Evolutionary conservation across 805 yeast genomes (phyloP).

Genomic region (Candida sithepensis): DNA sequence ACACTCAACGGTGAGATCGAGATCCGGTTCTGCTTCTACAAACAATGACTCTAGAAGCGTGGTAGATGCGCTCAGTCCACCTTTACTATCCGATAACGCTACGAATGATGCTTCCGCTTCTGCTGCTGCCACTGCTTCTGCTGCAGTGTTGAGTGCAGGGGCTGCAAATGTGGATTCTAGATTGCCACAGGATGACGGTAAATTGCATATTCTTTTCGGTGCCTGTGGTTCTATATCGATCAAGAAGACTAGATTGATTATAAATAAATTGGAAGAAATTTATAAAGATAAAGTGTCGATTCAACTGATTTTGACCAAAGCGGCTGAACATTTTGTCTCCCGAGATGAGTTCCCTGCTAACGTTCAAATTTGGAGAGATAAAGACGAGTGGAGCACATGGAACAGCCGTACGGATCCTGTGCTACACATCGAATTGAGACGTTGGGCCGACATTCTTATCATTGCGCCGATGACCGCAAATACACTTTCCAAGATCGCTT

Average conservation of each 20-base stretch:
- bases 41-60: slow-evolving; percentile 20
- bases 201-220: slow-evolving; percentile 51
- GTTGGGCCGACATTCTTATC: slow-evolving; percentile 58
- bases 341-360: slow-evolving; percentile 43
- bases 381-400: slow-evolving; percentile 58
- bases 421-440: slow-evolving; percentile 53
- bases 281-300: slow-evolving; percentile 49
- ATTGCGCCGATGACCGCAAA: slow-evolving; percentile 59
- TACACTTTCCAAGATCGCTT: slow-evolving; percentile 51
- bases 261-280: slow-evolving; percentile 48
- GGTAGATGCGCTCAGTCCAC: background rate
- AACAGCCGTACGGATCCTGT: slow-evolving; percentile 54
- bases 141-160: slow-evolving; percentile 3
- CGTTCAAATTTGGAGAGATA: slow-evolving; percentile 53
- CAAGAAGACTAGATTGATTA: slow-evolving; percentile 49
- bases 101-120: background rate
- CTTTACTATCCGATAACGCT: background rate
- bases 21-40: slow-evolving; percentile 31
- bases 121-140: background rate
- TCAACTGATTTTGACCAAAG: slow-evolving; percentile 50
- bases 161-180: slow-evolving; percentile 31
- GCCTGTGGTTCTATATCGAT: slow-evolving; percentile 57
- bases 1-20: slow-evolving; percentile 37
- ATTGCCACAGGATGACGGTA: slow-evolving; percentile 50
- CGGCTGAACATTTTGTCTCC: slow-evolving; percentile 50